Percentiles rank a stretch among this genome's conserved stretches.
Evolutionary conservation across 768 basidiomycete genomes (phyloP).

Genomic region (Dentipellis sp.): DNA sequence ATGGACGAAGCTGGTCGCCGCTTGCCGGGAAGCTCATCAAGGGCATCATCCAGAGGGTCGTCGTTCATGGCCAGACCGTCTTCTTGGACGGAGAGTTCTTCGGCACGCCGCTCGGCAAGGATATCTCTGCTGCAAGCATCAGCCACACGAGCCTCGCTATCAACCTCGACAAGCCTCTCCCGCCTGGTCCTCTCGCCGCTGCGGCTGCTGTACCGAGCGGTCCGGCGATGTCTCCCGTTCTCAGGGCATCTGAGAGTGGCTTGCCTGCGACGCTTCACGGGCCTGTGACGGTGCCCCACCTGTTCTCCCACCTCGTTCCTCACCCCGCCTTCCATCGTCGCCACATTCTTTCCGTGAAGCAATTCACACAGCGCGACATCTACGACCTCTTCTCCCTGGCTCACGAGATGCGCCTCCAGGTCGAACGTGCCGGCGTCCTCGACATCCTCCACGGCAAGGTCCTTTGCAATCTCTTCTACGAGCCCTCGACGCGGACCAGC

Average conservation of each 20-base stretch:
- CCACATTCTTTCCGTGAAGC: constrained; percentile 91
- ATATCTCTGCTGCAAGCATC: constrained; percentile 50
- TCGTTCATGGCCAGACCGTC: constrained; percentile 81
- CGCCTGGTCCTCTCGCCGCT: neutral
- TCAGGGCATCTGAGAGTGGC: constrained; percentile 3
- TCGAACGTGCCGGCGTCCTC: constrained; percentile 81
- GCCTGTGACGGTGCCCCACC: constrained; percentile 23
- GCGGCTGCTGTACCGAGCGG: neutral
- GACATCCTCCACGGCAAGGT: constrained; percentile 89
- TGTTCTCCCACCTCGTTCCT: constrained; percentile 42
- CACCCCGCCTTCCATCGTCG: constrained; percentile 89
- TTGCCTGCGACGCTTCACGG: constrained; percentile 18
- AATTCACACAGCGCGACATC: constrained; percentile 82
- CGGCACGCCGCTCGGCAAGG: constrained; percentile 51
- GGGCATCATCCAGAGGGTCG: constrained; percentile 83
- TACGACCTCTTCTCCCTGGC: constrained; percentile 92
- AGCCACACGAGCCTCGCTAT: constrained; percentile 3
- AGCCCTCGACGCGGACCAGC: constrained; percentile 93
- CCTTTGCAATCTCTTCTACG: constrained; percentile 89
- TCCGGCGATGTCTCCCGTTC: neutral
- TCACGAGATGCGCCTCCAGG: constrained; percentile 93
- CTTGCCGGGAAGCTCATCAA: constrained; percentile 50
- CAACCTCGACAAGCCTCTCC: constrained; percentile 1
- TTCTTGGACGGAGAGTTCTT: constrained; percentile 80
- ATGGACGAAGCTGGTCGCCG: constrained; percentile 71